Base-by-base conservation (phyloP, 2,329 filamentous ascomycete species). In the Penicillium griseofulvum region DNA sequence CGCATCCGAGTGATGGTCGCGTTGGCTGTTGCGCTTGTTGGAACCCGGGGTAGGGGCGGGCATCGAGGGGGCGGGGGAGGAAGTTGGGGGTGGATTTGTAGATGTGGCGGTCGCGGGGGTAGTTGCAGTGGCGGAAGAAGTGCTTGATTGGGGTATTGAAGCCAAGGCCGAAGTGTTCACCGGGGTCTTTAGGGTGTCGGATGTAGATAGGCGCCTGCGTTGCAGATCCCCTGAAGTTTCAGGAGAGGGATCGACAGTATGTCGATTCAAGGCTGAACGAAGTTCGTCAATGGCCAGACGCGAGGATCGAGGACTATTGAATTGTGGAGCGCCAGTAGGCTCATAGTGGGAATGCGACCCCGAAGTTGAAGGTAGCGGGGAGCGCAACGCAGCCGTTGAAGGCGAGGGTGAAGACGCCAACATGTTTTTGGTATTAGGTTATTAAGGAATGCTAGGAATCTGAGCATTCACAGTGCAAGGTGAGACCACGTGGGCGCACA, bases 391-490 rank as follows among this genome's bases (percentile, higher is more conserved):
- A 55, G 70, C 67, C 57, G 73, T 71, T 24, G 70, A 68, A 26
- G 74, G 72, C 52, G 74, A 76, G 39, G 74, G 72, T 56, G 74
- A 76, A 28, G 74, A 75, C 57, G 71, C 67, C 65, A 75, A 69
- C 71, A 76, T 75, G 52, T 54, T 59, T 60, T 19, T 19, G 29
- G 26, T 42, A 50, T 41, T 44, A 34, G 24, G 37, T 44, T 50
- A 33, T 42, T 42, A 34, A 54, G 44, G 63, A 65, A 65, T 65
- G 62, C 49, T 62, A 54, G 14, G 39, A 52, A 44, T 49, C 52
- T 45, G 56, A 61, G 56, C 62, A 60, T 47, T 65, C 56, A 59
- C 61, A 65, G 53, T 54, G 61, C 57, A 64, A 62, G 65, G 66
- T 59, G 59, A 59, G 65, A 70, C 68, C 70, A 73, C 71, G 70